Evolutionary conservation across 2,329 filamentous ascomycete species (phyloP), one percentile per base, ranked within the genome.

Genomic region (Ceratocystiopsis brevicomis): DNA sequence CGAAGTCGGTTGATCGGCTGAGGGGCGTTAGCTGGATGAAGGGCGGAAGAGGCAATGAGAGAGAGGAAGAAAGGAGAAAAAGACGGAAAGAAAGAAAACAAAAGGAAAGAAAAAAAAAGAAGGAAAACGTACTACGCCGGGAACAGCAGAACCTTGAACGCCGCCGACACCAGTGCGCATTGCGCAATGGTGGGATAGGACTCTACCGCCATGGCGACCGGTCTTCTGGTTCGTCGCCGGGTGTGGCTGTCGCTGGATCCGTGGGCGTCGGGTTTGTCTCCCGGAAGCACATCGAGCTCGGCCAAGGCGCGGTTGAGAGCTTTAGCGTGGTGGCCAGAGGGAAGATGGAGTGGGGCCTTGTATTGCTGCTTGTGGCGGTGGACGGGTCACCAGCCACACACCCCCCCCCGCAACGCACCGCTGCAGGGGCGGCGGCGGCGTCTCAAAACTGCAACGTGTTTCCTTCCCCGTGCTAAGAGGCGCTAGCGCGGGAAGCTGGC

Each of bases 1-100:
- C 90, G 55, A 98, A 98, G 61, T 98, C 90, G 53, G 90, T 98
- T 6, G 90, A 98, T 69, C 93, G 95, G 68, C 87, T 95, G 61
- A 46, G 36, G 43, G 41, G 25, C 40, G 44, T 49, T 40, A 30
- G 21, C 21, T 4, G 4, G 21, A 21, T n/a, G 21, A 21, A 46
- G 43, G 15, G 41, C 12, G 14, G 35, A 15, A 18, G n/a, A 42
- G 25, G 21, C 3, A n/a, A 33, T 15, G n/a, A 19, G 36, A 13
- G 10, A 9, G 6, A 15, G 30, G n/a, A 14, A 34, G 40, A 39
- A 30, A n/a, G 33, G 11, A 17, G 39, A 1, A 19, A 18, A 30
- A 8, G 17, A 10, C 11, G 13, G 13, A 32, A 30, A 6, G 9
- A 14, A 37, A 30, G 10, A 12, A 14, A 37, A 19, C 32, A 18